Percentiles rank a stretch among this genome's conserved stretches.
phyloP scores from a whole-genome alignment of 2,329 filamentous ascomycete species.

The Xenoacremonium recifei region DNA sequence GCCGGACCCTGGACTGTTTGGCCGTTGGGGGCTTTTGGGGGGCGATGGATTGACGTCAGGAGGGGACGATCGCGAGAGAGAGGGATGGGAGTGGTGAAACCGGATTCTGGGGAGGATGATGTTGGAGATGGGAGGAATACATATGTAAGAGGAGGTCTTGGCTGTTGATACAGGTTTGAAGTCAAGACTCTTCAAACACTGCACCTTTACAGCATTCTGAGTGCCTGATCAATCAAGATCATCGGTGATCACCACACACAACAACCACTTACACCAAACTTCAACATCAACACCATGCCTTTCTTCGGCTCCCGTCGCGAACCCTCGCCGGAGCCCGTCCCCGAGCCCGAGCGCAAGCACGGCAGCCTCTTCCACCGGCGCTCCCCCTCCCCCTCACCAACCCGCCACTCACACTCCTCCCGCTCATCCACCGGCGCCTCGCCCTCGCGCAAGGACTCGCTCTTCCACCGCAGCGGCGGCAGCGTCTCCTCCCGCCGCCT shows the following conservation, averaged over 20 bases:
- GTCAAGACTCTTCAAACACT: too few species aligned
- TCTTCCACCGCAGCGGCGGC: slow-evolving; percentile 10
- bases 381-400: slow-evolving; percentile 26
- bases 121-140: too few species aligned
- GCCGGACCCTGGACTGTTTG: background rate
- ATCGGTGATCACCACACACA: background rate
- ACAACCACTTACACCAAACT: background rate
- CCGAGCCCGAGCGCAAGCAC: slow-evolving; percentile 26
- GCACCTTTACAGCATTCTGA: too few species aligned
- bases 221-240: background rate
- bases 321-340: slow-evolving; percentile 31
- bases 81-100: background rate
- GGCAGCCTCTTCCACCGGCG: slow-evolving; percentile 38
- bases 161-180: too few species aligned
- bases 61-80: background rate
- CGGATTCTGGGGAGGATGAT: too few species aligned
- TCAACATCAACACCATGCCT: slow-evolving; percentile 25
- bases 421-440: slow-evolving; percentile 13
- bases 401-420: slow-evolving; percentile 5
- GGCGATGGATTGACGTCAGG: background rate
- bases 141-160: too few species aligned
- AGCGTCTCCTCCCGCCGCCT: slow-evolving; percentile 21
- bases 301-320: slow-evolving; percentile 30
- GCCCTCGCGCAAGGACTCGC: slow-evolving; percentile 9
- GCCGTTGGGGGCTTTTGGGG: background rate